These are phyloP conservation scores for Chaetoceros muelleri DNA, from an alignment of 108 stramenopile genomes.

Conservation along the genomic window DNA sequence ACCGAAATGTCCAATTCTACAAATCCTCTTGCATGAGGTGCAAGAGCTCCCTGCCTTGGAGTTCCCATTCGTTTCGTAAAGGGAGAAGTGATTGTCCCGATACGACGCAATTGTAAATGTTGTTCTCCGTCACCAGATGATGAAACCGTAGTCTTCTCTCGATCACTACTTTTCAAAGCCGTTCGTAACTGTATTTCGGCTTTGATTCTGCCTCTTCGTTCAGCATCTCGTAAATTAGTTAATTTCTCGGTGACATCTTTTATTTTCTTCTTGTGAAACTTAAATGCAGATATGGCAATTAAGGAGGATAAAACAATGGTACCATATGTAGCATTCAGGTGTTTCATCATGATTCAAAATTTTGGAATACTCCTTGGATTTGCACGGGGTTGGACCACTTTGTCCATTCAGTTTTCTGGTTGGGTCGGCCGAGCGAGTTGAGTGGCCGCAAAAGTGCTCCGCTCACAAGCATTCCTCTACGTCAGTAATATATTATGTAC, in stretches of 20 bases:
- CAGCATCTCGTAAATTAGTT: constrained; percentile 27
- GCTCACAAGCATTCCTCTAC: too few relatives aligned
- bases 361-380: too few relatives aligned
- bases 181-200: constrained; percentile 67
- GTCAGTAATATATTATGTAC: too few relatives aligned
- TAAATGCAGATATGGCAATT: background rate
- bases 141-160: background rate
- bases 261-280: background rate
- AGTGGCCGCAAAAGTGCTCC: too few relatives aligned
- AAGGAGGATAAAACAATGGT: too few relatives aligned
- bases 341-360: too few relatives aligned
- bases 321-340: too few relatives aligned
- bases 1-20: constrained; percentile 29
- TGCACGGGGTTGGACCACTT: too few relatives aligned
- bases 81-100: constrained; percentile 63
- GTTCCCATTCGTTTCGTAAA: constrained; percentile 82
- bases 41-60: constrained; percentile 71
- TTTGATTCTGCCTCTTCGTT: constrained; percentile 71
- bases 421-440: too few relatives aligned
- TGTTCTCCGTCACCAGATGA: background rate
- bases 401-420: too few relatives aligned
- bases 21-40: constrained; percentile 49
- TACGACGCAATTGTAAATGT: constrained; percentile 30
- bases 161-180: constrained; percentile 17
- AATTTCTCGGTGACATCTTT: background rate